These are phyloP conservation scores for Wallacemonas sp. DNA, from an alignment of 208 protist species.

Conservation along the genomic window DNA sequence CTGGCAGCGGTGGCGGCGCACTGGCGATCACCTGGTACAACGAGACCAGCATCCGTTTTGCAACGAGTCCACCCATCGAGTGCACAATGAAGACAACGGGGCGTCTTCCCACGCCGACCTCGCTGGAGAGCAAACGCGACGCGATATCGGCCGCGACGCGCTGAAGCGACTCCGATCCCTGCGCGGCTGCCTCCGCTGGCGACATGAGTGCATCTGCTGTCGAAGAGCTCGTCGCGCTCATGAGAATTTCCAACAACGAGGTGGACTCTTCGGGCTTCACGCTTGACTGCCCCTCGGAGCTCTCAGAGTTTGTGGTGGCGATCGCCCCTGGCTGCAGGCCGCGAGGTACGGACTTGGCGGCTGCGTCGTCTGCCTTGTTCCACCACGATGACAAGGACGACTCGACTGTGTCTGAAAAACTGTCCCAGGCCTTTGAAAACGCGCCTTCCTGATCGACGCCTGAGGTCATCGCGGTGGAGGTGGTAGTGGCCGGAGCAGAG, in stretches of 20 bases:
- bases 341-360: no score
- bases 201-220: slow-evolving; percentile 2
- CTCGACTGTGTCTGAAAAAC: slow-evolving; percentile 11
- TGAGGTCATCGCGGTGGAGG: no score
- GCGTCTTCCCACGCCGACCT: slow-evolving; percentile 42
- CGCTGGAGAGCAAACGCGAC: slow-evolving; percentile 33
- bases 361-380: neutral
- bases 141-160: slow-evolving; percentile 49
- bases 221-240: slow-evolving; percentile 11
- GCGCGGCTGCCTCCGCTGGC: neutral
- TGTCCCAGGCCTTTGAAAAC: slow-evolving; percentile 11
- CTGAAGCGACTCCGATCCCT: slow-evolving; percentile 31
- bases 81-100: slow-evolving; percentile 69
- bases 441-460: no score
- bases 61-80: slow-evolving; percentile 67
- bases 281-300: no score
- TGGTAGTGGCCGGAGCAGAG: neutral
- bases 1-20: slow-evolving; percentile 14
- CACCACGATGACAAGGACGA: slow-evolving; percentile 13
- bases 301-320: no score
- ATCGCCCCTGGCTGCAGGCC: no score
- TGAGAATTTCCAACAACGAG: slow-evolving; percentile 8
- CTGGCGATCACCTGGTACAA: slow-evolving; percentile 26
- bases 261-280: no score
- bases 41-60: slow-evolving; percentile 62